These are phyloP conservation scores for Podospora fimiseda DNA, from an alignment of 495 filamentous ascomycete genomes.

Conservation along the genomic window DNA sequence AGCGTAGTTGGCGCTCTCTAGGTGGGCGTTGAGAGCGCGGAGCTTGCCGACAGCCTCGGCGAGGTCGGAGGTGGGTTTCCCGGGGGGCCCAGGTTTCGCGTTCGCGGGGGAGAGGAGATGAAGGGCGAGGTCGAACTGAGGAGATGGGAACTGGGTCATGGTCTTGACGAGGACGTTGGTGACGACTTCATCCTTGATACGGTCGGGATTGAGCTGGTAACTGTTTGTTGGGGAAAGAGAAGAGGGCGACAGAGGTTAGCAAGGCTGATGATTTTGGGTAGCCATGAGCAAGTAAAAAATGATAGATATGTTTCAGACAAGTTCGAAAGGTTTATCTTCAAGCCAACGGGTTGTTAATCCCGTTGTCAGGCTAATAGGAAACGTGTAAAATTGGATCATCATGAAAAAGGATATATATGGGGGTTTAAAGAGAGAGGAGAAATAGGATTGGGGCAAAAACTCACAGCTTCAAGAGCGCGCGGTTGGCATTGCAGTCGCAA, in stretches of 20 bases:
- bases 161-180: slow-evolving; percentile 99
- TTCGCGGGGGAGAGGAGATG: slow-evolving; percentile 66
- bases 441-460: slow-evolving; percentile 34
- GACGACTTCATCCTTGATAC: slow-evolving; percentile 89
- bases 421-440: not conserved
- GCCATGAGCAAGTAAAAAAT: no score
- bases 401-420: slow-evolving; percentile 35
- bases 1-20: slow-evolving; percentile 78
- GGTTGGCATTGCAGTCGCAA: slow-evolving; percentile 92
- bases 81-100: slow-evolving; percentile 34
- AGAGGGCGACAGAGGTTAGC: slow-evolving; percentile 12
- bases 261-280: no score
- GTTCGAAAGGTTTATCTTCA: no score
- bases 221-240: slow-evolving; percentile 38
- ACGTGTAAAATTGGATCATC: slow-evolving; percentile 77
- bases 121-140: slow-evolving; percentile 89
- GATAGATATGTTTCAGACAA: no score
- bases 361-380: slow-evolving; percentile 93
- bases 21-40: slow-evolving; percentile 70
- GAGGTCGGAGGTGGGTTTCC: slow-evolving; percentile 51
- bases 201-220: slow-evolving; percentile 99
- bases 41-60: slow-evolving; percentile 88
- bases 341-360: slow-evolving; percentile 39
- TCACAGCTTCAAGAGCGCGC: slow-evolving; percentile 96
- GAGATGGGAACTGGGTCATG: slow-evolving; percentile 92